Base-by-base conservation (phyloP, 352 stramenopile genomes). In the Phytophthora uliginosa region DNA sequence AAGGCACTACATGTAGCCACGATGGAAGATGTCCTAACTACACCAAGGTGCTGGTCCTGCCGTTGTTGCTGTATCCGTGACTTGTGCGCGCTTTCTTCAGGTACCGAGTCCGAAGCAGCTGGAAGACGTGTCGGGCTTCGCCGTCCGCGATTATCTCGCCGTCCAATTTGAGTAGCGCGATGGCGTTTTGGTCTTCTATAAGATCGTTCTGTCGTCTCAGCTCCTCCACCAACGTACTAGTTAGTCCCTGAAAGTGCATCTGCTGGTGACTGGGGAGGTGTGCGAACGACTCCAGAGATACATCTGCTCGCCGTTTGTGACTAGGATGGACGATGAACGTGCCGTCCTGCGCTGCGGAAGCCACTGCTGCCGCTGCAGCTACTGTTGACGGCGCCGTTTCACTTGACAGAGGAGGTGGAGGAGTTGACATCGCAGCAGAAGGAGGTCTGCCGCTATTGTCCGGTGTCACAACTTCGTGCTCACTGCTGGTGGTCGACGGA, bases 181-280 rank as follows among this genome's bases (percentile, higher is more conserved):
- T 90, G 26, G 84, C 76, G 48, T 95, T 95, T 68, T 90, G 84
- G 31, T 95, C 87, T 60, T 93, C 87, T 26, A 95, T 69, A 31
- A 95, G 59, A 34, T 91, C 82, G 34, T 90, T 93, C 18, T 87
- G 81, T 20, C 83, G 81, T 52, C 77, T 71, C 33, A 95, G 71
- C 66, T 92, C 81, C 26, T 86, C 77, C 18, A 85, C 71, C 52
- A 92, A 74, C 13, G 70, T 60, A 18, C 57, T 75, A 3, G 81
- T 78, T 9, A 88, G 33, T 18, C 63, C 71, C 13, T 71, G 71
- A 4, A 83, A 48, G 40, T 85, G 74, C 10, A 26, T 17, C 18
- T 54, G 38, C 10, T 47, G 60, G 26, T 77, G 69, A 9, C 47
- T 48, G 0, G 71, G 2, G 5, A 28, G 38, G 15, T 74, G 31